These are phyloP conservation scores for Microdochium trichocladiopsis DNA, from an alignment of 2,329 filamentous ascomycete genomes.

Conservation along the genomic window DNA sequence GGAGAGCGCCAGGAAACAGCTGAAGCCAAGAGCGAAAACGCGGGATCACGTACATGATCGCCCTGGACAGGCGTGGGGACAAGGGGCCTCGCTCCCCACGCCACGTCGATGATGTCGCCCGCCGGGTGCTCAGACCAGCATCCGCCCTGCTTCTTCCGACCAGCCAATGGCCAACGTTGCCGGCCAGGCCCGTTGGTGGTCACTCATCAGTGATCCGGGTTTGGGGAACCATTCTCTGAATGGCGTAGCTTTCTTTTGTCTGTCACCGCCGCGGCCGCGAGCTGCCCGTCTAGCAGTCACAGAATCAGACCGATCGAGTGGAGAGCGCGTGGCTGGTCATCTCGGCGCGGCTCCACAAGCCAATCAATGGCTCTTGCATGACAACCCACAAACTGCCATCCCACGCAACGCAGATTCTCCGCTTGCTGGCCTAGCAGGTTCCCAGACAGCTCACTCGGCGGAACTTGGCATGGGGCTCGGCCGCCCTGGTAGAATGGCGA, in stretches of 20 bases:
- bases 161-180: background rate
- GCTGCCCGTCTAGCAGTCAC: background rate
- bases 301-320: background rate
- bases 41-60: background rate
- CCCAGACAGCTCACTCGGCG: no score
- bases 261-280: background rate
- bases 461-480: background rate
- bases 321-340: background rate
- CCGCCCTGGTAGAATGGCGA: background rate
- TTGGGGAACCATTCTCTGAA: no score
- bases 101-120: background rate
- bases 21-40: background rate
- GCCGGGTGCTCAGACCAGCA: background rate
- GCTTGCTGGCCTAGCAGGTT: no score
- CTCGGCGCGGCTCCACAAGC: background rate
- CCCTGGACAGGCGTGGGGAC: background rate
- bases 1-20: background rate
- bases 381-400: no score
- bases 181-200: background rate
- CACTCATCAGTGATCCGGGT: no score
- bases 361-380: no score
- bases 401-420: no score
- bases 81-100: background rate
- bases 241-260: background rate
- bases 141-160: background rate